Base-by-base conservation (phyloP, 2,329 filamentous ascomycete genomes). In the Talaromyces sp. region DNA sequence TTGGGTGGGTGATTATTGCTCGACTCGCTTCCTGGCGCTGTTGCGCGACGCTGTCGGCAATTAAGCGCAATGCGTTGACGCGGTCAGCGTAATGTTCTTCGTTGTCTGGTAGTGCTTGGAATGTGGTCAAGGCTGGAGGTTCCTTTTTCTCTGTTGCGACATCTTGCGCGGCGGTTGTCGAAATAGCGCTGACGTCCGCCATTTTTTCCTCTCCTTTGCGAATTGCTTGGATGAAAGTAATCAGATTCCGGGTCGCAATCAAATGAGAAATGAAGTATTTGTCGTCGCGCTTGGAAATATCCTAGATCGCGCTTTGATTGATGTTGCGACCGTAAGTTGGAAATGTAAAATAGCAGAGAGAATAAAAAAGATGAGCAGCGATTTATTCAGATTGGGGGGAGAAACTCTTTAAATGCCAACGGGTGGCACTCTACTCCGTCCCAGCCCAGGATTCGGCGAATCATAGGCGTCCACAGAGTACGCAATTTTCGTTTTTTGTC, bases 41-140 rank as follows among this genome's bases (percentile, higher is more conserved):
- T 74, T 96, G 88, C 36, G 89, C 89, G 52, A 95, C 83, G 59
- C 87, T 90, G 73, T 93, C 89, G 61, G 90, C 87, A 39, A 96
- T 81, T 19, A 96, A 82, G 62, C 83, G 82, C 53, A 96, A 78
- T 17, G 87, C 86, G 57, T 84, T 80, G 62, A 85, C 75, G 68
- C 87, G 85, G 70, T 91, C 87, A 53, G 37, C 17, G 17, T 43
- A 22, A 22, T 54, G 52, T 78, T 69, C 52, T 83, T 76, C 52
- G 71, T 66, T 53, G 69, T 69, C 28, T 35, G 36, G 52, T 21
- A 43, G 37, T 22, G 78, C 71, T 13, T 75, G 53, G 62, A 61
- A 58, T 41, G 67, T 69, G 46, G 60, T 65, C 22, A 75, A 65
- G n/a, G 69, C 21, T 35, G 37, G 37, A 10, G 8, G 28, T 43